Evolutionary conservation across 345 rosid species (phyloP), one percentile per base, ranked within the genome.

Genomic region (Durio zibethinus): DNA sequence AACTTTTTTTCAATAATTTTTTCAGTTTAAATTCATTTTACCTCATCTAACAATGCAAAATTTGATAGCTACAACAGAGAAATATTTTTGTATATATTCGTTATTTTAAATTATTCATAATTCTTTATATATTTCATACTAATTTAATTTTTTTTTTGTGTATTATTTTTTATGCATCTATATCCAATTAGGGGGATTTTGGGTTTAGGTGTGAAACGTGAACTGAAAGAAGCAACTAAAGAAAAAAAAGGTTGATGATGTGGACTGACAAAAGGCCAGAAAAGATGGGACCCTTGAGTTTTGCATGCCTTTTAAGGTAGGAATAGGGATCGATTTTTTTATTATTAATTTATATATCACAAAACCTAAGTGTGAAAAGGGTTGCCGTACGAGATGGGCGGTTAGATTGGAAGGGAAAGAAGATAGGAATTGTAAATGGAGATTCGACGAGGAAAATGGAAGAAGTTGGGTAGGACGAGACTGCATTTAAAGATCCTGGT

Each of bases 391-490:
- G 70, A 77, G 70, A 59, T 77, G 59, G 48, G 2, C 15, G 54
- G n/a, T 1, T n/a, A 16, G 15, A 15, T 12, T n/a, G 43, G 45
- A 7, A 0, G 27, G 6, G 29, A 1, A 1, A 23, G 1, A 2
- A 1, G 29, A n/a, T 18, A 0, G 1, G 23, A 11, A 0, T n/a
- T 4, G 43, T 7, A 48, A 10, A 4, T 0, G 40, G 2, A 52
- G 68, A 56, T 36, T 60, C 59, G 74, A 35, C 1, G 52, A 21
- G 63, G 80, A 77, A 77, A 73, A 35, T 40, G 67, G 75, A 57
- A 23, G 45, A 40, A 64, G 47, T 45, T 76, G 72, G 50, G 72
- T 57, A 33, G 62, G 62, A 3, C 11, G 8, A 1, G 20, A 52
- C 2, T 54, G 47, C 18, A 74, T 62, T 36, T 15, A 20, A 75